Base-by-base conservation (phyloP, 441 rosid species). In the Adansonia rubrostipa region DNA sequence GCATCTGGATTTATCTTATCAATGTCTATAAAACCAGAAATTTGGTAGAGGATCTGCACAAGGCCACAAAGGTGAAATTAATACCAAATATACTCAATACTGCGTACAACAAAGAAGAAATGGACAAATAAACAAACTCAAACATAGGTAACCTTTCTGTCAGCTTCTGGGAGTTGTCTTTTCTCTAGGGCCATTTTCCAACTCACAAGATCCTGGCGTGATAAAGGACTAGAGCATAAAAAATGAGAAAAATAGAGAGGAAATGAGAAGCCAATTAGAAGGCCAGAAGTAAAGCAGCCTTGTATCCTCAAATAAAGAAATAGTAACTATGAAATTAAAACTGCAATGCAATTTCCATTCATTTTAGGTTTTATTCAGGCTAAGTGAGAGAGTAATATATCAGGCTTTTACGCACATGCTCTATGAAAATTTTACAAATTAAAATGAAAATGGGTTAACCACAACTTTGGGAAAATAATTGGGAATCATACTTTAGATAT, bases 101-200 rank as follows among this genome's bases (percentile, higher is more conserved):
- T 57, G 44, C 50, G 17, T 65, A 53, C 76, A 10, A 48, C 53
- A 22, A 68, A 8, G 63, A 33, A 40, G 64, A 60, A 62, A 17
- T 11, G 6, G 53, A 24, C 62, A 84, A 58, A 57, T 50, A 61
- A 72, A 63, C n/a, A 62, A 58, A 44, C 47, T 70, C 66, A 75
- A 74, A 58, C 62, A 77, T 28, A 63, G 77, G 58, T 44, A 68
- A 96, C 99, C 97, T 92, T 88, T 88, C 80, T 83, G 81, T 94
- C 86, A 70, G 93, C 95, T 88, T 90, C 94, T 62, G 97, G 96
- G 63, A 94, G 98, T 76, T 91, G 93, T 79, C 88, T 85, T 73
- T 83, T 90, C 85, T 94, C 99, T n/a, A 96, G 84, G 76, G 94
- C 93, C 98, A 94, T 93, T 87, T 94, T 96, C 99, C 99, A 94